phyloP scores from a whole-genome alignment of 495 filamentous ascomycete genomes.

The Lasiosphaeriaceae sp. region DNA sequence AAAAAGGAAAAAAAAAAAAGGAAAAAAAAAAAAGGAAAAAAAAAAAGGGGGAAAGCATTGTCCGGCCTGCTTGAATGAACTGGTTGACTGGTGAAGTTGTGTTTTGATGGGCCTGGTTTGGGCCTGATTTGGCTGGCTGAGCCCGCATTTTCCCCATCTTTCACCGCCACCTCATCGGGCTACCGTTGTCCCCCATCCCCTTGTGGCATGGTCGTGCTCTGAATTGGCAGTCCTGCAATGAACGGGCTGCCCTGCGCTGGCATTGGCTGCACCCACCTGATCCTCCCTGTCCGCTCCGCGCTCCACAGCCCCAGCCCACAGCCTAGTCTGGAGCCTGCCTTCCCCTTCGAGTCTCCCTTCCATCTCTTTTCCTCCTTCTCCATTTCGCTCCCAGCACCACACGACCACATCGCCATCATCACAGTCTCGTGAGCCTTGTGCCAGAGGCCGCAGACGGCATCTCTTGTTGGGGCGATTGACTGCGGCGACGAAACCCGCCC shows the following conservation, averaged over 20 bases:
- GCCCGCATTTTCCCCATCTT: background rate
- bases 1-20: too few relatives aligned
- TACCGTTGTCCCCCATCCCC: background rate
- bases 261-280: constrained; percentile 8
- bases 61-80: too few relatives aligned
- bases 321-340: background rate
- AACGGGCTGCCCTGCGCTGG: background rate
- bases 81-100: background rate
- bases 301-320: background rate
- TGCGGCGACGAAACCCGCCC: constrained; percentile 6
- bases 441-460: constrained; percentile 26
- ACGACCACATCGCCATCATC: constrained; percentile 19
- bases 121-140: background rate
- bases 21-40: too few relatives aligned
- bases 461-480: constrained; percentile 23
- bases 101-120: background rate
- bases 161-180: background rate
- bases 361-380: constrained; percentile 28
- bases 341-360: constrained; percentile 8
- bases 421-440: constrained; percentile 19
- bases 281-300: constrained; percentile 9
- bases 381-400: constrained; percentile 18
- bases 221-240: background rate
- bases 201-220: background rate
- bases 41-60: too few relatives aligned